Conservation (phyloP, 257 asterid species). For the Lavandula angustifolia region DNA sequence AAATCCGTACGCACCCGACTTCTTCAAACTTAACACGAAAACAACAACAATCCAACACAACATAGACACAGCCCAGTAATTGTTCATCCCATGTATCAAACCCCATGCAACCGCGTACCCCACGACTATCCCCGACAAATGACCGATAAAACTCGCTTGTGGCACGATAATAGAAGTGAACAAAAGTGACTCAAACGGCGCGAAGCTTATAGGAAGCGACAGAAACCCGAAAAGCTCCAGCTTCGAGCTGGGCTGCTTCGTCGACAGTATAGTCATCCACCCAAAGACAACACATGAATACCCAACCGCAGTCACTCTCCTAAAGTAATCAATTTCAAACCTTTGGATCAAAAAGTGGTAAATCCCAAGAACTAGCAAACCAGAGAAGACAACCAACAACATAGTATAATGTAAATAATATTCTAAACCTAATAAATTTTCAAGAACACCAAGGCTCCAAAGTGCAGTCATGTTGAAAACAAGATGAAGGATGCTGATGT, state of each 20-base stretch:
- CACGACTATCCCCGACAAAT: conserved; percentile 79
- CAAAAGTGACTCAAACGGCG: conserved; percentile 89
- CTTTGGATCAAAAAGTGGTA: conserved; percentile 75
- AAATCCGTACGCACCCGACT: conserved; percentile 68
- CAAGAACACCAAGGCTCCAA: conserved; percentile 89
- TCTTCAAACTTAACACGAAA: conserved; percentile 83
- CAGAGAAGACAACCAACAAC: conserved; percentile 74
- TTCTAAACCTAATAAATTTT: conserved; percentile 75
- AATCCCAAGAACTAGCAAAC: conserved; percentile 74
- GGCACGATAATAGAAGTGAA: conserved; percentile 95
- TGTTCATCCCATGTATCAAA: conserved; percentile 86
- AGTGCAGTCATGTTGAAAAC: conserved; percentile 95
- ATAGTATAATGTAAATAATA: conserved; percentile 82
- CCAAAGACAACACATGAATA: conserved; percentile 98
- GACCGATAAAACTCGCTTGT: conserved; percentile 93
- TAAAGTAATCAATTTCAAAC: conserved; percentile 77
- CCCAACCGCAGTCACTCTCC: conserved; percentile 95
- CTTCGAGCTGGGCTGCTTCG: conserved; percentile 83
- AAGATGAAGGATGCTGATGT: conserved; percentile 85
- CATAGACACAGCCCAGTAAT: conserved; percentile 91
- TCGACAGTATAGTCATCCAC: conserved; percentile 94
- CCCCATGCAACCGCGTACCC: conserved; percentile 96
- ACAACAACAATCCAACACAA: conserved; percentile 71
- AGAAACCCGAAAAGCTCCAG: conserved; percentile 90
- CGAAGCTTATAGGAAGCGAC: conserved; percentile 92